These are phyloP conservation scores for Starmerella vitae DNA, from an alignment of 805 yeast species.

Conservation along the genomic window DNA sequence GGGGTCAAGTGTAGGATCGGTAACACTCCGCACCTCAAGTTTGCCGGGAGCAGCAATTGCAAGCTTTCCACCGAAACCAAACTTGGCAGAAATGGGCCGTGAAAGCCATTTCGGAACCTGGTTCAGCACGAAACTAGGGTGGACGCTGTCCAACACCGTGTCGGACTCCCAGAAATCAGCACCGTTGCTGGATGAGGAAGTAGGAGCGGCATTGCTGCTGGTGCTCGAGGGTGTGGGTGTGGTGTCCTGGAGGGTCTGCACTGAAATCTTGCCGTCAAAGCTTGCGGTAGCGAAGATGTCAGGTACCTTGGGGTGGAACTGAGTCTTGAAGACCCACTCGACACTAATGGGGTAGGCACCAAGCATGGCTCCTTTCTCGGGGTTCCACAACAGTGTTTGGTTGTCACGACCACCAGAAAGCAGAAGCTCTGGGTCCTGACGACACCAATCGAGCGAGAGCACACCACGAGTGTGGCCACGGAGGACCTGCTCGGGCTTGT, in stretches of 20 bases:
- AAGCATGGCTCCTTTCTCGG: slow-evolving; percentile 52
- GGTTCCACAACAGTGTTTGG: slow-evolving; percentile 81
- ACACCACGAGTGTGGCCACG: slow-evolving; percentile 81
- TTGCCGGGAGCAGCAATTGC: slow-evolving; percentile 36
- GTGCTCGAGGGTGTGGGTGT: slow-evolving; percentile 28
- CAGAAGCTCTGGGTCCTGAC: slow-evolving; percentile 60
- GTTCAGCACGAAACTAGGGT: slow-evolving; percentile 50
- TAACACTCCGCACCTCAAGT: slow-evolving; percentile 32
- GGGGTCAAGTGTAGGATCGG: slow-evolving; percentile 18
- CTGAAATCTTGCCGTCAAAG: slow-evolving; percentile 65
- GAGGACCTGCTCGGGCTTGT: slow-evolving; percentile 69
- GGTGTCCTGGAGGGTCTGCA: slow-evolving; percentile 84
- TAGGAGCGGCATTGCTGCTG: slow-evolving; percentile 22
- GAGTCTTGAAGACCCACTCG: slow-evolving; percentile 84
- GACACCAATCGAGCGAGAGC: slow-evolving; percentile 86
- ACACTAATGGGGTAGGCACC: slow-evolving; percentile 86
- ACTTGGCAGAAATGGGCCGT: slow-evolving; percentile 57
- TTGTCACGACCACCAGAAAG: slow-evolving; percentile 91
- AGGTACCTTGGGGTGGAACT: slow-evolving; percentile 78
- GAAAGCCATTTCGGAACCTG: slow-evolving; percentile 89
- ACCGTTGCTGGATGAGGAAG: slow-evolving; percentile 29
- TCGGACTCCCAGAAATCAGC: slow-evolving; percentile 68
- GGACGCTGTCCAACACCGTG: slow-evolving; percentile 29
- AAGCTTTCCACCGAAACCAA: slow-evolving; percentile 90
- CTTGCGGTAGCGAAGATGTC: slow-evolving; percentile 56